These are phyloP conservation scores for Chlorella vulgaris DNA, from an alignment of 139 green algal species.

Conservation along the genomic window DNA sequence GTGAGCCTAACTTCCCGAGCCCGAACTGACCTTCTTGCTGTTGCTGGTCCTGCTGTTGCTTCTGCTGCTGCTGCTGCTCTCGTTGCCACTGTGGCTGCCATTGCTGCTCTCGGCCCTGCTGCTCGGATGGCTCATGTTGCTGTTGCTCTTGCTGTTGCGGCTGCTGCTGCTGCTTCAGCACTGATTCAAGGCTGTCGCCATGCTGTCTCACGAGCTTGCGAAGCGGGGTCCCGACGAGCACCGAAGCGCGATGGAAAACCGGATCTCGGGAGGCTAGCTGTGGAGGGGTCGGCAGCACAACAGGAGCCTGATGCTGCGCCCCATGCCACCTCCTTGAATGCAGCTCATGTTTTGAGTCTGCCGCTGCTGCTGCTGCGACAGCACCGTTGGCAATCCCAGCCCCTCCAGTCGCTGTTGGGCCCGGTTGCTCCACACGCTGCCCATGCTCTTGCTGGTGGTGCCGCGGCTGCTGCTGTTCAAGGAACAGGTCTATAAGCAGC, in stretches of 20 bases:
- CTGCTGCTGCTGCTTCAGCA: constrained; percentile 40
- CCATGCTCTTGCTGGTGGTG: constrained; percentile 1
- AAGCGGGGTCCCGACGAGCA: constrained; percentile 37
- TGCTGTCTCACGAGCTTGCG: constrained; percentile 50
- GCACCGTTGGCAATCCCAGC: no score
- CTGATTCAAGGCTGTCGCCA: constrained; percentile 33
- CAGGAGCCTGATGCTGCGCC: neutral
- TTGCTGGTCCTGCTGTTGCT: neutral
- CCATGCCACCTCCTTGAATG: neutral
- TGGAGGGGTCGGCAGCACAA: constrained; percentile 55
- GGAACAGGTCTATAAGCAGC: constrained; percentile 41
- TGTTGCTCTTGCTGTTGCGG: neutral
- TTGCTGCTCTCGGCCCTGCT: neutral
- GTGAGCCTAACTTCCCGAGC: no score
- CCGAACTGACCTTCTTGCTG: neutral
- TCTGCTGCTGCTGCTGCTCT: neutral
- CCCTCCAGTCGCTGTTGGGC: constrained; percentile 26
- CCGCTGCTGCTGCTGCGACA: neutral
- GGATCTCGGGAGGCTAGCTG: constrained; percentile 55
- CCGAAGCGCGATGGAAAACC: constrained; percentile 1
- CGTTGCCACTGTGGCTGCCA: neutral
- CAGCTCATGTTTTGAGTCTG: neutral
- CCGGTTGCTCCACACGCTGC: no score
- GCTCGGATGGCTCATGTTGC: neutral
- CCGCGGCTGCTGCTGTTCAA: neutral